Base-by-base conservation (phyloP, 306 rosid genomes). In the Cercis canadensis region DNA sequence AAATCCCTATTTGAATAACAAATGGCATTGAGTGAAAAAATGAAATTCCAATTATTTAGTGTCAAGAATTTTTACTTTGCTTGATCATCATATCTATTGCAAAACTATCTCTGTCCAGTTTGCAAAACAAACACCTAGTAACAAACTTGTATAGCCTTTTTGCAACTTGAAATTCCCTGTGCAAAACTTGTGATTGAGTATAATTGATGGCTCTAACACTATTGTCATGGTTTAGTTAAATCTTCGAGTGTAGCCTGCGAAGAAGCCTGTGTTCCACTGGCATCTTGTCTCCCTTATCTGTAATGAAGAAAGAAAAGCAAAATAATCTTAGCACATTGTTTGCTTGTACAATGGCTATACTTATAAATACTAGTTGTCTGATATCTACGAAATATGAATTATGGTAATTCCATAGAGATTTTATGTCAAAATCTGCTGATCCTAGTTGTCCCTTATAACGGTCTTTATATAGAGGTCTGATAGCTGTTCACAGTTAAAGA, bases 351-450 rank as follows among this genome's bases (percentile, higher is more conserved):
- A 39, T 16, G 11, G n/a, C 11, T 65, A 3, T 11, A 11, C 10
- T 49, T 7, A 7, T 36, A 51, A 4, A 14, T 52, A 17, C 57
- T 43, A 34, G 31, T 8, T 43, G 16, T 31, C 18, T 11, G 44
- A 16, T 24, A 44, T 18, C 11, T 40, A 41, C 15, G 10, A 17
- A 34, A 41, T 41, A 15, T 43, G 18, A 41, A 32, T 55, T 76
- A 19, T 33, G 13, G 19, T 16, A 15, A 43, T 65, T 72, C 16
- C 44, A 12, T 24, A 24, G 18, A 13, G 73, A 43, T 73, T 59
- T 63, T 5, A 9, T 18, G 58, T 59, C 59, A 19, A 4, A 54
- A 4, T 44, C 4, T 49, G 50, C 18, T 72, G 60, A 49, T 72
- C 71, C 8, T 6, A 2, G 31, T 14, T 50, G 53, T 56, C 46